Evolutionary conservation across 140 eudicot species (phyloP).

Genomic region (Stevia rebaudiana): DNA sequence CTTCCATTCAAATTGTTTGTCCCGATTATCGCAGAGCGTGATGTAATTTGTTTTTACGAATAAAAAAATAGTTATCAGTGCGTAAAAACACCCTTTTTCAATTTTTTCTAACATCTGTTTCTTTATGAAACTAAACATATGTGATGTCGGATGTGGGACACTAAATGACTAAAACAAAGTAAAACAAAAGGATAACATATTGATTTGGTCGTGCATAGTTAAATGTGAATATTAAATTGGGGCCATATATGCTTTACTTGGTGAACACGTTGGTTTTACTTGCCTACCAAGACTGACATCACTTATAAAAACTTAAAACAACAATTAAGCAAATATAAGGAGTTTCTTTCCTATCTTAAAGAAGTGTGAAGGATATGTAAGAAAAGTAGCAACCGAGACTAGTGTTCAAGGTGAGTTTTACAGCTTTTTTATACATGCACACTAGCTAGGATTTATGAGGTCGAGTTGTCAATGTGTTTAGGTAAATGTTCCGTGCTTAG

Average conservation of each 20-base stretch:
- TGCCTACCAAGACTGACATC: slow-evolving; percentile 2
- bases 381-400: not conserved
- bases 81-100: no score
- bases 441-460: no score
- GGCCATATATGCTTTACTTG: slow-evolving; percentile 12
- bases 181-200: not conserved
- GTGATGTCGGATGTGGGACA: not conserved
- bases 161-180: not conserved
- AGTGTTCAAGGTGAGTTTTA: not conserved
- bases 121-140: not conserved
- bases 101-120: no score
- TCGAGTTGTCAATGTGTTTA: not conserved
- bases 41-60: no score
- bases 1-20: no score
- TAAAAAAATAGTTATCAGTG: no score
- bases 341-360: no score
- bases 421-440: not conserved
- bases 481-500: not conserved
- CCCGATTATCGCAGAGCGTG: no score
- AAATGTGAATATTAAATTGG: not conserved
- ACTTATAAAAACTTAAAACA: not conserved
- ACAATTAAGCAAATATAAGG: not conserved
- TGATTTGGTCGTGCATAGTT: slow-evolving; percentile 4
- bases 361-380: not conserved
- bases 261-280: slow-evolving; percentile 3